Evolutionary conservation across 2,329 filamentous ascomycete genomes (phyloP), one percentile per base, ranked within the genome.

Genomic region (Arthrobotrys sphaeroides): DNA sequence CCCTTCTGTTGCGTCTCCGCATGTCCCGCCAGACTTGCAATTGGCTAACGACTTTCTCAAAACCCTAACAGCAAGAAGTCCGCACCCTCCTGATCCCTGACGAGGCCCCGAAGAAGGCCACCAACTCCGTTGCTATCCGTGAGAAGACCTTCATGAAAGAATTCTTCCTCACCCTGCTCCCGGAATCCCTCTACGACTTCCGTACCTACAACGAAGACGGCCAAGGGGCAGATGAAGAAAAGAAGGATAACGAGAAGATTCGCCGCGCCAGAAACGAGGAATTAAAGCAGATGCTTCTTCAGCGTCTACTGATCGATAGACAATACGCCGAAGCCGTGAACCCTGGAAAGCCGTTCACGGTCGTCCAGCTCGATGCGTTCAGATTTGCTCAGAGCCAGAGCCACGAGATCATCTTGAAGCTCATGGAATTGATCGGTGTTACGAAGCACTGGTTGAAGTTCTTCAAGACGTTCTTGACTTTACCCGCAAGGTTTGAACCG

Each of bases 341-440:
- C 43, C 73, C 73, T 2, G 73, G 61, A 4, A 60, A 67, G 22
- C 12, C 65, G 1, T 84, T 87, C 59, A 86, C 86, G 0, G 85
- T 87, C 1, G 81, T 89, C 40, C 84, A 87, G 10, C 87, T 86
- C 0, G 87, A 89, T 78, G 88, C 89, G 77, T 83, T 85, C 47
- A 87, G 85, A 83, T 88, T 89, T 70, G 86, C 86, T 0, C 85
- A 87, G 0, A 85, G 85, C 3, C 81, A 90, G 12, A 84, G 88
- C 1, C 89, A 91, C 78, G 81, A 85, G 26, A 89, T 88, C 0
- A 85, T 90, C 16, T 81, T 87, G n/a, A 81, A 84, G 0, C 83
- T 90, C 0, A 80, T 91, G 73, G 82, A 84, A 26, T 89, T 87
- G 78, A 85, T 91, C 47, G 88, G 88, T 0, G 83, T 91, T 2